Base-by-base conservation (phyloP, 1,139 yeast species). In the Kurtzmaniella quercitrusa region DNA sequence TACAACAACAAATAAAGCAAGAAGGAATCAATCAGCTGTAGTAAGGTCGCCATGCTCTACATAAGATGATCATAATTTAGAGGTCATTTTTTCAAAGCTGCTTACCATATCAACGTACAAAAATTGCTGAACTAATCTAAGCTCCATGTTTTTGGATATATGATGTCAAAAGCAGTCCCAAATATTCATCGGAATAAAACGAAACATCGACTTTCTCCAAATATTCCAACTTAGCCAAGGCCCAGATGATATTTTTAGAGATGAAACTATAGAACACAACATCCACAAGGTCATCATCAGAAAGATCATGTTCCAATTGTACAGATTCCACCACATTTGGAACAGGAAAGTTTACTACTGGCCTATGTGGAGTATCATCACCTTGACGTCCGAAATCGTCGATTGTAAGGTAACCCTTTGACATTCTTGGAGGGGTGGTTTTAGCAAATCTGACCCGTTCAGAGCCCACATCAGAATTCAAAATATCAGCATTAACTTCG, bases 371-470 rank as follows among this genome's bases (percentile, higher is more conserved):
- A 0, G 96, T 89, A 57, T 93, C 98, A 58, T 93, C 98, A 14
- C 98, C 98, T 50, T 80, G 81, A 48, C 68, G 62, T 0, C 97
- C 98, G 54, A 77, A 74, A 56, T 90, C 98, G 59, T 93, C 98
- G 41, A 66, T 58, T 0, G 98, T 90, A 0, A 81, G 82, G 54
- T 86, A 86, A 0, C 98, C 98, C 44, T 77, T 73, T 1, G 68
- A 43, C 36, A 31, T 31, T 6, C 18, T 14, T 8, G 36, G 36
- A 25, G 68, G 55, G 41, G 57, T 10, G 36, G 38, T 5, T 41
- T 40, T 17, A 25, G 39, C 14, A 12, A 18, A 31, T 19, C 34
- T 29, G 34, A 38, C 34, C 19, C 10, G 17, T 16, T 25, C 3
- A 14, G 14, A 2, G 12, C 11, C 25, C 4, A 8, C 23, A 21